A percentile compares a stretch with the other conserved stretches of the same genome.
Evolutionary conservation across 1,139 yeast species (phyloP).

Genomic region (Blastobotrys raffinosifermentans): DNA sequence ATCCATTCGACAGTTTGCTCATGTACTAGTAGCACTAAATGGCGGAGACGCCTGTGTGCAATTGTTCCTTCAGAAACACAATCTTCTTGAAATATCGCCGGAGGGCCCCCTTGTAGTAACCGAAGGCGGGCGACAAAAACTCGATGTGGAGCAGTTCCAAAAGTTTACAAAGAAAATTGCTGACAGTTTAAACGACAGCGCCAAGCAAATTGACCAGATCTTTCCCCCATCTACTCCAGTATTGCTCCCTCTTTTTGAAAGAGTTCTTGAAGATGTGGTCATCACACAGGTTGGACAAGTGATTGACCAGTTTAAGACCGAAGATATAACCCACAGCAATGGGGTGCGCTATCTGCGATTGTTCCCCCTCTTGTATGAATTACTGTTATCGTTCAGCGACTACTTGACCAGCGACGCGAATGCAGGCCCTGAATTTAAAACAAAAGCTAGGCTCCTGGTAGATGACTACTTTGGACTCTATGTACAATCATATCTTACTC

Average conservation of each 20-base stretch:
- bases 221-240: slow-evolving; percentile 30
- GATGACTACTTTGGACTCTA: slow-evolving; percentile 45
- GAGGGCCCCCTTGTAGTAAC: slow-evolving; percentile 1
- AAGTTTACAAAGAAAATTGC: slow-evolving; percentile 31
- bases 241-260: slow-evolving; percentile 28
- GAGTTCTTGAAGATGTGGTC: slow-evolving; percentile 35
- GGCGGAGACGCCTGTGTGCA: slow-evolving; percentile 42
- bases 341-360: slow-evolving; percentile 17
- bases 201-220: slow-evolving; percentile 34
- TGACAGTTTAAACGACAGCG: slow-evolving; percentile 33
- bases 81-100: slow-evolving; percentile 29
- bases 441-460: slow-evolving; percentile 34
- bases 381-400: slow-evolving; percentile 20
- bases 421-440: slow-evolving; percentile 31
- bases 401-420: slow-evolving; percentile 30
- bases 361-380: slow-evolving; percentile 23
- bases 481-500: slow-evolving; percentile 37
- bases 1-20: slow-evolving; percentile 34
- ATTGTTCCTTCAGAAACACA: slow-evolving; percentile 43
- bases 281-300: slow-evolving; percentile 28
- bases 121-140: too few species aligned
- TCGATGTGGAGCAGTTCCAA: slow-evolving; percentile 30
- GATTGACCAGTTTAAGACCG: slow-evolving; percentile 17
- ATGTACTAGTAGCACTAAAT: slow-evolving; percentile 34
- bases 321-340: slow-evolving; percentile 8